Evolutionary conservation across 345 rosid genomes (phyloP).

Genomic region (Citropsis articulata): DNA sequence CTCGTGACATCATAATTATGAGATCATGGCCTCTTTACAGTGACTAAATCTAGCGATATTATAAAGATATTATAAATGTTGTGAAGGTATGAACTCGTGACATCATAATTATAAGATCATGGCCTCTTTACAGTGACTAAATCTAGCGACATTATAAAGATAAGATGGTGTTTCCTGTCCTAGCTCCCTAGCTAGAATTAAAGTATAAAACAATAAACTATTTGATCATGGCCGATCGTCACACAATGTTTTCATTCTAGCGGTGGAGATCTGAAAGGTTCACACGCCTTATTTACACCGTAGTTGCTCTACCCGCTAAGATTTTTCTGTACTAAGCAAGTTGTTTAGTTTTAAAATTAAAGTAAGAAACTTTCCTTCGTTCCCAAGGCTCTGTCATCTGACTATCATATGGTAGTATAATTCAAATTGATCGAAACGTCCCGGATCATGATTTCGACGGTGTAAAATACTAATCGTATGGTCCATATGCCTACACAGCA

Average conservation of each 20-base stretch:
- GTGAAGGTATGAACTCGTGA: too few species aligned
- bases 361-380: conserved; percentile 11
- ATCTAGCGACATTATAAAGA: too few species aligned
- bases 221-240: neutral
- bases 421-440: conserved; percentile 8
- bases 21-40: too few species aligned
- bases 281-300: neutral
- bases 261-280: neutral
- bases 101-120: too few species aligned
- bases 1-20: too few species aligned
- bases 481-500: neutral
- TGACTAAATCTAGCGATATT: too few species aligned
- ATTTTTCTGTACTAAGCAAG: neutral
- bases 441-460: neutral
- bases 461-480: neutral
- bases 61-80: too few species aligned
- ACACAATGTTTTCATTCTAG: too few species aligned
- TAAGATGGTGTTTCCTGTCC: too few species aligned
- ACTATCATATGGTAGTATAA: too few species aligned
- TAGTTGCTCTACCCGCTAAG: neutral
- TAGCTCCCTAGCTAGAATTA: too few species aligned
- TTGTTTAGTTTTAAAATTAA: neutral
- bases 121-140: too few species aligned
- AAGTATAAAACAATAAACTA: neutral
- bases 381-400: neutral